Conservation (phyloP, 225 moss, liverwort and hornwort species). For the Takakia lepidozioides region DNA sequence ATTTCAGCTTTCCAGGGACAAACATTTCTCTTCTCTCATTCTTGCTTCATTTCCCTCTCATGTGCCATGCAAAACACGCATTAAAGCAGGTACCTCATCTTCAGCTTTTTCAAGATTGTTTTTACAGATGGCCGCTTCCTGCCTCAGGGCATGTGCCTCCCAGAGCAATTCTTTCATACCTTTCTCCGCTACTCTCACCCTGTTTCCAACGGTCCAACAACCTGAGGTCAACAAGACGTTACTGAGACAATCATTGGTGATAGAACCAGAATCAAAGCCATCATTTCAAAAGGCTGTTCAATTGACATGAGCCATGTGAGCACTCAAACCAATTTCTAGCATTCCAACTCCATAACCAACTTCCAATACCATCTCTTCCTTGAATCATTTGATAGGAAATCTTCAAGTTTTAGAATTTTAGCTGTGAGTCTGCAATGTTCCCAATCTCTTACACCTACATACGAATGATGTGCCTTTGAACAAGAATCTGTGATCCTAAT, state of each 20-base stretch:
- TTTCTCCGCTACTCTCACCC: conserved; percentile 69
- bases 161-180: conserved; percentile 66
- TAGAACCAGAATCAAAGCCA: too few relatives aligned
- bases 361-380: too few relatives aligned
- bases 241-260: conserved; percentile 11
- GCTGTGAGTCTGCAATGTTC: too few relatives aligned
- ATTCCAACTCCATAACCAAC: too few relatives aligned
- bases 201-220: conserved; percentile 62
- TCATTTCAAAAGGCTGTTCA: conserved; percentile 39
- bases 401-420: too few relatives aligned
- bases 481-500: background rate
- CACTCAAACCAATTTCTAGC: too few relatives aligned
- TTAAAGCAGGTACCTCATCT: conserved; percentile 54
- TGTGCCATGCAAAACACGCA: background rate
- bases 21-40: background rate
- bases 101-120: conserved; percentile 68
- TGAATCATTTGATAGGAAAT: too few relatives aligned
- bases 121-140: conserved; percentile 60
- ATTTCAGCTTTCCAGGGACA: background rate
- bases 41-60: background rate
- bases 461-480: too few relatives aligned
- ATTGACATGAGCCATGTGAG: too few relatives aligned
- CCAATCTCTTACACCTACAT: too few relatives aligned
- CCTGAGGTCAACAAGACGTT: conserved; percentile 55
- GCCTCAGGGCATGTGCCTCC: conserved; percentile 58